Evolutionary conservation across 371 early-diverging fungal species (phyloP).

Genomic region (Mortierella sp.): DNA sequence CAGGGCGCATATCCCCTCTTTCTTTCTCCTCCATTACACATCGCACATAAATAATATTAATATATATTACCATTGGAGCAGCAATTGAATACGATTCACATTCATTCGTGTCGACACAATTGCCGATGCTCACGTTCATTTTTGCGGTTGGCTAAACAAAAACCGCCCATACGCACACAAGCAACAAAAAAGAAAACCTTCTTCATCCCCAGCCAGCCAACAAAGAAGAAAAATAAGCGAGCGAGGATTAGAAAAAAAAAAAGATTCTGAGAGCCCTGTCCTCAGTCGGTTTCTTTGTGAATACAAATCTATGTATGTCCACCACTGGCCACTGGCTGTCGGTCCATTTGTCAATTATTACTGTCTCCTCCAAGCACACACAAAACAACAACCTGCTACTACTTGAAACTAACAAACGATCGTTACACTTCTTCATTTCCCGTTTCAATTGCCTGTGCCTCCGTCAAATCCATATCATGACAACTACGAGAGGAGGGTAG

Average conservation of each 20-base stretch:
- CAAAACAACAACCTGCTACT: too few species aligned
- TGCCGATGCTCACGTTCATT: slow-evolving; percentile 4
- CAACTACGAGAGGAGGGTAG: too few species aligned
- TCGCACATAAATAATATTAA: too few species aligned
- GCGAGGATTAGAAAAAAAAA: slow-evolving; percentile 1
- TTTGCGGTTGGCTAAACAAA: slow-evolving; percentile 1
- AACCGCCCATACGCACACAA: background rate
- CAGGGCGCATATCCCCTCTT: background rate
- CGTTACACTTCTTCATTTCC: too few species aligned
- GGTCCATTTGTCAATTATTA: background rate
- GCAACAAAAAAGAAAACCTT: background rate
- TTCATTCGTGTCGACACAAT: background rate
- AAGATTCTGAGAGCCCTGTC: slow-evolving; percentile 6
- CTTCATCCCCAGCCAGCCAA: background rate
- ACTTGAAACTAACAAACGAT: too few species aligned
- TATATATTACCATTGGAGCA: too few species aligned
- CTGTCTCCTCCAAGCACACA: background rate
- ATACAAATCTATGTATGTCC: too few species aligned
- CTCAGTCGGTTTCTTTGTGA: background rate
- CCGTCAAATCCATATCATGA: too few species aligned
- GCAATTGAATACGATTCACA: slow-evolving; percentile 8
- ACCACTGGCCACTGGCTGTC: background rate
- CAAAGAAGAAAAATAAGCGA: background rate
- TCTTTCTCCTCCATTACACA: background rate
- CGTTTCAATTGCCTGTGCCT: too few species aligned